Evolutionary conservation across 352 stramenopile genomes (phyloP), one percentile per base, ranked within the genome.

Genomic region (Pythium biforme): DNA sequence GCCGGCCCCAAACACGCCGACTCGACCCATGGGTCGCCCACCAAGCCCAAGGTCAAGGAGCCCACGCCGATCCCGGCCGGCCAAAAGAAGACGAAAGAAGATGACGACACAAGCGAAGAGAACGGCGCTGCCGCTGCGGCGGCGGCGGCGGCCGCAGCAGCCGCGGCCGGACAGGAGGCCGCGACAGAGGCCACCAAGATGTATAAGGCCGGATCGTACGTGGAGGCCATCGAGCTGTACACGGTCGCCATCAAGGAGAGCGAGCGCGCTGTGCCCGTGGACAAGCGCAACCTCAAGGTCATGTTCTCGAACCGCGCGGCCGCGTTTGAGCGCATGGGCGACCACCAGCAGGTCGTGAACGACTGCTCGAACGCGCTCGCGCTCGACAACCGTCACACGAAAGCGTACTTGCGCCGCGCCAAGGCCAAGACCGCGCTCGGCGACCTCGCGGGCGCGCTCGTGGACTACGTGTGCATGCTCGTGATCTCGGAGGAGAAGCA

Each of bases 241-340:
- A 76, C 73, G 12, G 29, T 75, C 0, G 84, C 84, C 25, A 93
- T 93, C 65, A 59, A 62, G 10, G 77, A 86, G 55, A 82, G 75
- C 59, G 81, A 89, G 64, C 49, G 68, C n/a, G 62, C 75, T 10
- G 69, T 79, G 56, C 78, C 81, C 11, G 63, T 87, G 37, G 81
- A 92, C 60, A 72, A 71, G 50, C 78, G 81, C 61, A 91, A 93
- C 71, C 66, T 93, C 27, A 93, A 93, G 61, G 84, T 93, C 61
- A 91, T 93, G 81, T 93, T 85, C 66, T 90, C 84, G 59, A 93
- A 93, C 73, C 80, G 84, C 31, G 84, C 82, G 0, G 81, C 84
- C 2, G 82, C 84, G 33, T 89, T 86, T 59, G 84, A 93, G 52
- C 79, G 81, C 51, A 71, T 93, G 19, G 69, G 83, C 55, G 74